Conservation (phyloP, 306 rosid species). For the Casuarina cunninghamiana region DNA sequence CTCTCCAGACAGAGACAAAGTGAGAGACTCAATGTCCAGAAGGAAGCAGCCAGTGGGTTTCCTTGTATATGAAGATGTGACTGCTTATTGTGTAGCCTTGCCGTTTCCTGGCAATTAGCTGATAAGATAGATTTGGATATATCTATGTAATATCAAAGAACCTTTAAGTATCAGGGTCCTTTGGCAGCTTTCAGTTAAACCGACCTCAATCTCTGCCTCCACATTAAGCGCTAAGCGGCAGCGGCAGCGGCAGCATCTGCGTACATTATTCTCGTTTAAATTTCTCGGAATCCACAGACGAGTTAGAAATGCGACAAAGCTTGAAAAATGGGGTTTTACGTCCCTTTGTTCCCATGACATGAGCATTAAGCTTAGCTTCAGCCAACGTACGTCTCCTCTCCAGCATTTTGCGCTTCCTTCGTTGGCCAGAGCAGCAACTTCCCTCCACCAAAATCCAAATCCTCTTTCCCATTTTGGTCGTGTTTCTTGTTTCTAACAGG, state of each 20-base stretch:
- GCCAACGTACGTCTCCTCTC: neutral
- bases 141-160: neutral
- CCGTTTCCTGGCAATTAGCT: neutral
- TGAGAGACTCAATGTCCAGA: neutral
- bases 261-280: neutral
- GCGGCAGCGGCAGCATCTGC: neutral
- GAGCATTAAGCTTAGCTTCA: neutral
- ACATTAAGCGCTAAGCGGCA: neutral
- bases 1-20: neutral
- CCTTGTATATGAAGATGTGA: neutral
- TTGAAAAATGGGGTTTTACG: neutral
- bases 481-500: neutral
- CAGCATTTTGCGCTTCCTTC: neutral
- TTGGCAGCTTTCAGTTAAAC: neutral
- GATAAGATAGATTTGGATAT: too few species aligned
- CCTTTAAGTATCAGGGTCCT: too few species aligned
- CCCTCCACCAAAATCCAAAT: neutral
- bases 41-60: neutral
- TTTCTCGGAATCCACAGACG: conserved; percentile 2
- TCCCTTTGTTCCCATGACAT: neutral
- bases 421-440: neutral
- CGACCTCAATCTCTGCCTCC: neutral
- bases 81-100: too few species aligned
- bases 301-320: neutral
- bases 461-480: neutral